A percentile compares a stretch with the other conserved stretches of the same genome.
These are phyloP conservation scores for Sarocladiaceae sp. DNA, from an alignment of 2,329 filamentous ascomycete genomes.

Conservation along the genomic window DNA sequence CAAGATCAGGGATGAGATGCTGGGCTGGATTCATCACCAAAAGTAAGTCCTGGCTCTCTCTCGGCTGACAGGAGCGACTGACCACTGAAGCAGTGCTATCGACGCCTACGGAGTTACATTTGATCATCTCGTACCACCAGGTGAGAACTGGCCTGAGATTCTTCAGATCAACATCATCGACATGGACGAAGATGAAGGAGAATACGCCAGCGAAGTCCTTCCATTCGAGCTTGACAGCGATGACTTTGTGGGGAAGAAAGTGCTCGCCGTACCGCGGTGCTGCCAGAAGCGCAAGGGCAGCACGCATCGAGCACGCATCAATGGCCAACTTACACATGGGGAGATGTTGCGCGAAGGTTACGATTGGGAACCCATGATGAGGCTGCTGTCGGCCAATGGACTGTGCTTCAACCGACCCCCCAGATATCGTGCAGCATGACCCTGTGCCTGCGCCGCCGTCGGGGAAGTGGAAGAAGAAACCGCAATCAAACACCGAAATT, in stretches of 20 bases:
- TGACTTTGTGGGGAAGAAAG: slow-evolving; percentile 33
- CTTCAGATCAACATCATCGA: slow-evolving; percentile 38
- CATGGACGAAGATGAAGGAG: slow-evolving; percentile 15
- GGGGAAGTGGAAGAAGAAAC: no score
- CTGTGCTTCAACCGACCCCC: no score
- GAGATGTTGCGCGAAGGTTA: no score
- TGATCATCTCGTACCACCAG: slow-evolving; percentile 30
- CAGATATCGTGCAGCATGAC: no score
- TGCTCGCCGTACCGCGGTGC: no score
- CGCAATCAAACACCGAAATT: no score
- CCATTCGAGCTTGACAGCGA: slow-evolving; percentile 28
- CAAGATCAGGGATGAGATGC: slow-evolving; percentile 9
- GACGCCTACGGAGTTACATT: slow-evolving; percentile 38
- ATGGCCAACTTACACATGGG: no score
- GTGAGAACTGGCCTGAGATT: slow-evolving; percentile 34
- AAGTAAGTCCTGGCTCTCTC: slow-evolving; percentile 9
- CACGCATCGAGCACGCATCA: no score
- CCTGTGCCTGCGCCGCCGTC: no score
- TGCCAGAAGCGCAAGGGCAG: no score
- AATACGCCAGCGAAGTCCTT: slow-evolving; percentile 29
- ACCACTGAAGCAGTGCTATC: slow-evolving; percentile 12
- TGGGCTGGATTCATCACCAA: slow-evolving; percentile 10
- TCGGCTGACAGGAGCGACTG: slow-evolving; percentile 3
- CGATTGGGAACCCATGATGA: no score
- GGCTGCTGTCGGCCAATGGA: no score